Percentiles rank a stretch among this genome's conserved stretches.
Evolutionary conservation across 225 moss, liverwort and hornwort species (phyloP).

Genomic region (Bryum argenteum): DNA sequence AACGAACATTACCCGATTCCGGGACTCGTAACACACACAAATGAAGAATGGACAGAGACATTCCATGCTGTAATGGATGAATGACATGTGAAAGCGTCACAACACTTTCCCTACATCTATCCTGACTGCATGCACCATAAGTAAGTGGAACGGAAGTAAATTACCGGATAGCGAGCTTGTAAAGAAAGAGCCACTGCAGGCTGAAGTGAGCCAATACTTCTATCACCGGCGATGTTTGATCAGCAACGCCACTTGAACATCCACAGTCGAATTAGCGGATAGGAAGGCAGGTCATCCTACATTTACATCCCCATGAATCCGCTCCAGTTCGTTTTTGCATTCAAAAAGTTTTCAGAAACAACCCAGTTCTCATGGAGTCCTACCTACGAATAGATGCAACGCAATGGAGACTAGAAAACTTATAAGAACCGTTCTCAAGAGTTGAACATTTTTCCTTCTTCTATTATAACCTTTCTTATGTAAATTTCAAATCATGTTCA

Average conservation of each 20-base stretch:
- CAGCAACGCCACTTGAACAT: constrained; percentile 18
- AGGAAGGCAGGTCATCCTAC: constrained; percentile 59
- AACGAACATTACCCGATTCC: background rate
- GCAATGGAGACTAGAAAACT: no score
- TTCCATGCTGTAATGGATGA: background rate
- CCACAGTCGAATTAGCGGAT: constrained; percentile 55
- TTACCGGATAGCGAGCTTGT: constrained; percentile 67
- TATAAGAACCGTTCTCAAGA: no score
- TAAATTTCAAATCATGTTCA: no score
- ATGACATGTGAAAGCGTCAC: background rate
- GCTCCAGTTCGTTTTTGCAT: no score
- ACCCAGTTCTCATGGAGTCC: no score
- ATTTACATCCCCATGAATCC: constrained; percentile 55
- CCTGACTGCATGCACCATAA: background rate
- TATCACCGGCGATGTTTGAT: constrained; percentile 12
- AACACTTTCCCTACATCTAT: background rate
- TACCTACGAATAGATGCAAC: no score
- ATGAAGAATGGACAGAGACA: background rate
- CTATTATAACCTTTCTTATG: no score
- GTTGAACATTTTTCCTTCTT: no score
- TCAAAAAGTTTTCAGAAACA: no score
- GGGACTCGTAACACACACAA: background rate
- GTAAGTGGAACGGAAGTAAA: constrained; percentile 6
- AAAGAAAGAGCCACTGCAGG: constrained; percentile 56
- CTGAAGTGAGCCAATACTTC: constrained; percentile 26